These are phyloP conservation scores for Lentinula sp. DNA, from an alignment of 768 basidiomycete species.

Conservation along the genomic window DNA sequence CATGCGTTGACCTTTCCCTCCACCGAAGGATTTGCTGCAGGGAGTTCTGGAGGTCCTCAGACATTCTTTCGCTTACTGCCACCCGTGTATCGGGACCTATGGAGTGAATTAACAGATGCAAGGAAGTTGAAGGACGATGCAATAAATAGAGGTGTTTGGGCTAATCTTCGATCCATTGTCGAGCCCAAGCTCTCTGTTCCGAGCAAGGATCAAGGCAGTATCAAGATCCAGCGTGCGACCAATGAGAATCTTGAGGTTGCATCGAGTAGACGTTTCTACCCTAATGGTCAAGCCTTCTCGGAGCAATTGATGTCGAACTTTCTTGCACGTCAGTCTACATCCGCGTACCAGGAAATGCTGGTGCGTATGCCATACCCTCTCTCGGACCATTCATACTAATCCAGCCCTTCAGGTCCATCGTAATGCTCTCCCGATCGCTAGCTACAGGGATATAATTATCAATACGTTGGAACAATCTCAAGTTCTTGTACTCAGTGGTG, in stretches of 20 bases:
- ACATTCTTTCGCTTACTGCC: conserved; percentile 82
- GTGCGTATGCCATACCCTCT: conserved; percentile 32
- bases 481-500: conserved; percentile 73
- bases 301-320: conserved; percentile 58
- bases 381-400: not conserved
- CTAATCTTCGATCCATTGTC: conserved; percentile 56
- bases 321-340: conserved; percentile 50
- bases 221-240: not conserved
- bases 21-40: conserved; percentile 58
- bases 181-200: conserved; percentile 46
- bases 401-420: conserved; percentile 52
- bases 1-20: conserved; percentile 68
- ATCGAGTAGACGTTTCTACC: not conserved
- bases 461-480: conserved; percentile 67
- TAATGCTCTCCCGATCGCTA: conserved; percentile 78
- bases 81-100: conserved; percentile 77
- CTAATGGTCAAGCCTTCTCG: conserved; percentile 12
- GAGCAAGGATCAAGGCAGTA: conserved; percentile 31
- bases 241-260: not conserved
- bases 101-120: conserved; percentile 78
- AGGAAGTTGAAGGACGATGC: conserved; percentile 57
- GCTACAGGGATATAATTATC: conserved; percentile 70
- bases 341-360: conserved; percentile 84
- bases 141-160: conserved; percentile 68
- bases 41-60: conserved; percentile 36